phyloP scores from a whole-genome alignment of 441 rosid genomes.

The Dalechampia spathulata region DNA sequence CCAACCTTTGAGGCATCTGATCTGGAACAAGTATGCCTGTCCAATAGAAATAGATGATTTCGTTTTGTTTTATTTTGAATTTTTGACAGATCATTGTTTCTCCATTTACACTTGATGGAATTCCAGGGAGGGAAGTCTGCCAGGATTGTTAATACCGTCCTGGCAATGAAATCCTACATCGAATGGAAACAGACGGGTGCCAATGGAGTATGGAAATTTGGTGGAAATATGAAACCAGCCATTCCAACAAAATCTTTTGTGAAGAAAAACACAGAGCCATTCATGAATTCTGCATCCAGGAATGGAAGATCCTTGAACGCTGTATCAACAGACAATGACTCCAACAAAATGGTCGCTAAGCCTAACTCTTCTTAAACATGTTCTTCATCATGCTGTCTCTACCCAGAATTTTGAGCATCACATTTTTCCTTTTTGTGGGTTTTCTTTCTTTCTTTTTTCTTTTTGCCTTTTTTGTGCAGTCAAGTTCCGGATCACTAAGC shows the following conservation, averaged over 20 bases:
- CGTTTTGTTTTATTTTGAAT: neutral
- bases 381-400: constrained; percentile 1
- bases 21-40: constrained; percentile 69
- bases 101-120: neutral
- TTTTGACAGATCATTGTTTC: neutral
- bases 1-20: constrained; percentile 98
- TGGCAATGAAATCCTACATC: constrained; percentile 76
- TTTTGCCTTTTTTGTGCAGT: constrained; percentile 29
- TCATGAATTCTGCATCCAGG: constrained; percentile 61
- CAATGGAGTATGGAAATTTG: constrained; percentile 85
- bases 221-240: constrained; percentile 64
- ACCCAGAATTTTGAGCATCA: neutral
- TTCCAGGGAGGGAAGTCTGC: constrained; percentile 89
- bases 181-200: constrained; percentile 94
- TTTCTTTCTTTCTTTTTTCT: neutral
- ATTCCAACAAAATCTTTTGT: constrained; percentile 55
- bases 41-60: too few species aligned
- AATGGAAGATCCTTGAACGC: constrained; percentile 39
- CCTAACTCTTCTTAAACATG: constrained; percentile 15
- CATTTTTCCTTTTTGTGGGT: too few species aligned
- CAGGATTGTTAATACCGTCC: constrained; percentile 75
- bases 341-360: constrained; percentile 63
- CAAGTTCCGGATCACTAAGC: constrained; percentile 46
- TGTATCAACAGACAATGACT: constrained; percentile 32
- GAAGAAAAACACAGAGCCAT: constrained; percentile 81